Conservation (phyloP, 73 alveolate genomes). For the Blepharisma japonicum region DNA sequence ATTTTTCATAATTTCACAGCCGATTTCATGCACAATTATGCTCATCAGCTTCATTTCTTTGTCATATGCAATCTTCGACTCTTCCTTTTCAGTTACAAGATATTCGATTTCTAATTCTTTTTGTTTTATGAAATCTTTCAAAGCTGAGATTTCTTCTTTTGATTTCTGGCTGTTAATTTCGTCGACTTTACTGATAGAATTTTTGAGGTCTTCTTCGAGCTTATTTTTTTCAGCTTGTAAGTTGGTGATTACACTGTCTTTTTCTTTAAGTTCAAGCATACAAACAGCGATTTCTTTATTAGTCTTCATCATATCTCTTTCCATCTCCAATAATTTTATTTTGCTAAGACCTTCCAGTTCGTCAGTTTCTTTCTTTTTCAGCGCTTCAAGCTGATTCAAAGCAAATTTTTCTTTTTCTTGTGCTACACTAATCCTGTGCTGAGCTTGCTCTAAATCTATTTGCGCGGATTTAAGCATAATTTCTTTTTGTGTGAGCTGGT, state of each 20-base stretch:
- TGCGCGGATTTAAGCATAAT: background rate
- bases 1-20: constrained; percentile 1
- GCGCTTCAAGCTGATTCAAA: background rate
- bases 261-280: constrained; percentile 6
- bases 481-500: background rate
- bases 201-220: background rate
- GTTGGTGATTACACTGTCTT: background rate
- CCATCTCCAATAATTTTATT: background rate
- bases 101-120: background rate
- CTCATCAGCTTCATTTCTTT: constrained; percentile 26
- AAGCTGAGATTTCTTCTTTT: background rate
- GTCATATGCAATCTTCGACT: background rate
- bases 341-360: background rate
- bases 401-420: background rate
- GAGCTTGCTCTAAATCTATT: background rate
- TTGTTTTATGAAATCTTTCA: background rate
- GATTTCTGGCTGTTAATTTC: background rate
- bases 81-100: background rate
- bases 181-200: background rate
- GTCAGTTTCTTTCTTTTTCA: background rate
- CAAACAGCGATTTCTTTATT: background rate
- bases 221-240: background rate
- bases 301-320: constrained; percentile 17
- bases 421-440: background rate
- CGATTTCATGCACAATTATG: constrained; percentile 13